Conservation (phyloP, 2,329 filamentous ascomycete species). For the Neopestalotiopsis sp. region DNA sequence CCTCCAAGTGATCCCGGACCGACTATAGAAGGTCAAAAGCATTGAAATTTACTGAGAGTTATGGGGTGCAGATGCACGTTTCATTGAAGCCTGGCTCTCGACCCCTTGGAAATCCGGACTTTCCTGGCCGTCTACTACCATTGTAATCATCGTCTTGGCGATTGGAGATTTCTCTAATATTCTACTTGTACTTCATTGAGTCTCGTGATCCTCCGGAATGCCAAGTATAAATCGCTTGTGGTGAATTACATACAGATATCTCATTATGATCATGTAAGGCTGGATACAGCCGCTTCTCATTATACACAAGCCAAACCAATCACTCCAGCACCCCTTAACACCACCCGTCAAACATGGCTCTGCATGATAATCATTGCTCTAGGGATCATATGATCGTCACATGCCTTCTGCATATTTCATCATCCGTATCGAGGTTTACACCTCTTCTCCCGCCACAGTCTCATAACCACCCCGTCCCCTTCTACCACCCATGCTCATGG, state of each 20-base stretch:
- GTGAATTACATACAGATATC: background rate
- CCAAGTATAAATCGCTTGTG: background rate
- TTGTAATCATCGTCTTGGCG: too few species aligned
- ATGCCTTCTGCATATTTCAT: background rate
- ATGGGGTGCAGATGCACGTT: too few species aligned
- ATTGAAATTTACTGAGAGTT: too few species aligned
- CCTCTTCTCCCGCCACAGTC: slow-evolving; percentile 61
- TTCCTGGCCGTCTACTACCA: too few species aligned
- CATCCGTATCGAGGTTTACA: background rate
- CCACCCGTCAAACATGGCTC: background rate
- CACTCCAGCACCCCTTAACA: background rate
- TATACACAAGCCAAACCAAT: slow-evolving; percentile 9
- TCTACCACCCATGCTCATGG: slow-evolving; percentile 62
- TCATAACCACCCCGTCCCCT: slow-evolving; percentile 65
- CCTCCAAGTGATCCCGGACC: background rate
- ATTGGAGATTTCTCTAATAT: background rate
- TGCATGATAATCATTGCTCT: background rate
- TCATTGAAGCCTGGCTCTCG: too few species aligned
- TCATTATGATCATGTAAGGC: slow-evolving; percentile 12
- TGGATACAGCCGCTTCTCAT: background rate
- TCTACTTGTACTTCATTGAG: background rate
- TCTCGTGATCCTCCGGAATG: background rate
- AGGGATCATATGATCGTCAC: background rate
- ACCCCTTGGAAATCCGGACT: too few species aligned
- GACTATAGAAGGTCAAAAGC: background rate